Evolutionary conservation across 2,329 filamentous ascomycete genomes (phyloP), one percentile per base, ranked within the genome.

Genomic region (Pseudohalonectria lignicola): DNA sequence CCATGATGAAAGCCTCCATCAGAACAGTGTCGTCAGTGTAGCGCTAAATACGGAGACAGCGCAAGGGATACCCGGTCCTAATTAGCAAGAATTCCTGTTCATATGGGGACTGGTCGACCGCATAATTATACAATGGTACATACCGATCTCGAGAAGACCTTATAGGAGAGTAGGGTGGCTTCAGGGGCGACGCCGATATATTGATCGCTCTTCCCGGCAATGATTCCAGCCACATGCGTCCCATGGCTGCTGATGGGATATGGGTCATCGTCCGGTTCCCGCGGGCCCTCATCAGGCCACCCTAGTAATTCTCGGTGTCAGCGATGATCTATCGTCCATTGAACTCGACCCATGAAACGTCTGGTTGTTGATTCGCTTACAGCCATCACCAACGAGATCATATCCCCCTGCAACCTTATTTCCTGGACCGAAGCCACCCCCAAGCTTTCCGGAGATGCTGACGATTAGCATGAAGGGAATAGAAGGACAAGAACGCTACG

Each of bases 1-100:
- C 60, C 31, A 36, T 42, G 9, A 62, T 47, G 37, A 61, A 62
- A 1, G 52, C 54, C 9, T 56, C 55, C 8, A 63, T 59, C 18
- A 60, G 31, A 8, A 47, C 16, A 30, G 49, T 54, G 16, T 54
- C 49, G 37, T 51, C 45, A 3, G 50, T 53, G 11, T 26, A 26
- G 23, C 12, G 7, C 12, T 26, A 26, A 26, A 7, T 37, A 7
- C 8, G 44, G 46, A 40, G 25, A 13, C 37, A 40, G 10, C n/a
- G n/a, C n/a, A n/a, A n/a, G n/a, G n/a, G n/a, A n/a, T n/a, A n/a
- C n/a, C n/a, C n/a, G n/a, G n/a, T n/a, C n/a, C n/a, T n/a, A n/a
- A n/a, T n/a, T n/a, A n/a, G n/a, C n/a, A n/a, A n/a, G n/a, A n/a
- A n/a, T n/a, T n/a, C n/a, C n/a, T n/a, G n/a, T n/a, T n/a, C n/a